phyloP scores from a whole-genome alignment of 1,284 basidiomycete species.

The Ceratobasidium sp. region DNA sequence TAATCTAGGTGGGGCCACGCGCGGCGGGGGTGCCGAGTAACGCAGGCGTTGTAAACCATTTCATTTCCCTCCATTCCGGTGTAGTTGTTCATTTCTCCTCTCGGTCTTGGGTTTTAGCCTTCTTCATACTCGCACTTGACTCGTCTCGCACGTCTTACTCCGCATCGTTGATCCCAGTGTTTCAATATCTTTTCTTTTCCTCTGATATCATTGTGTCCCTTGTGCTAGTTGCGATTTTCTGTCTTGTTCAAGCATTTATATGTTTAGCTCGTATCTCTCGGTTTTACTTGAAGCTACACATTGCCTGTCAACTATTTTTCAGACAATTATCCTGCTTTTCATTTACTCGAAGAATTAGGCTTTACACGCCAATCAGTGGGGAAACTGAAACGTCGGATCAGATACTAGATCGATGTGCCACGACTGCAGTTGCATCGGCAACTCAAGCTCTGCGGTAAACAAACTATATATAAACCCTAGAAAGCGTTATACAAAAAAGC shows the following conservation, averaged over 20 bases:
- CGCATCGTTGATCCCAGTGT: slow-evolving; percentile 42
- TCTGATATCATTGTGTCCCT: slow-evolving; percentile 32
- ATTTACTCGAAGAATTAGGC: background rate
- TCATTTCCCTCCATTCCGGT: slow-evolving; percentile 32
- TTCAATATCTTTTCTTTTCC: slow-evolving; percentile 44
- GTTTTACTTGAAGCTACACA: slow-evolving; percentile 30
- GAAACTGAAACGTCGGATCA: background rate
- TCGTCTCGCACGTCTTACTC: slow-evolving; percentile 31
- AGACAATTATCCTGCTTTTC: slow-evolving; percentile 4
- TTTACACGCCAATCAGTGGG: background rate
- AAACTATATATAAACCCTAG: background rate
- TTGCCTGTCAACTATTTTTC: slow-evolving; percentile 22
- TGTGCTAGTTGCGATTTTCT: slow-evolving; percentile 44
- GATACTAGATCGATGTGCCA: background rate
- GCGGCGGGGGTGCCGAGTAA: slow-evolving; percentile 33
- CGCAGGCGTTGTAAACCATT: slow-evolving; percentile 37
- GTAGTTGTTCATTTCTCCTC: slow-evolving; percentile 23
- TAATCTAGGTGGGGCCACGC: slow-evolving; percentile 20
- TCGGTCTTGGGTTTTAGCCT: slow-evolving; percentile 40
- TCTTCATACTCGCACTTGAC: slow-evolving; percentile 42
- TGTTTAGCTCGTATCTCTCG: slow-evolving; percentile 2
- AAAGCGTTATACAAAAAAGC: slow-evolving; percentile 10
- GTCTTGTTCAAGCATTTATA: slow-evolving; percentile 31
- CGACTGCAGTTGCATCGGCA: background rate
- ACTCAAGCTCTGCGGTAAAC: background rate